phyloP scores from a whole-genome alignment of 305 asterid genomes.

The Fraxinus floribunda region DNA sequence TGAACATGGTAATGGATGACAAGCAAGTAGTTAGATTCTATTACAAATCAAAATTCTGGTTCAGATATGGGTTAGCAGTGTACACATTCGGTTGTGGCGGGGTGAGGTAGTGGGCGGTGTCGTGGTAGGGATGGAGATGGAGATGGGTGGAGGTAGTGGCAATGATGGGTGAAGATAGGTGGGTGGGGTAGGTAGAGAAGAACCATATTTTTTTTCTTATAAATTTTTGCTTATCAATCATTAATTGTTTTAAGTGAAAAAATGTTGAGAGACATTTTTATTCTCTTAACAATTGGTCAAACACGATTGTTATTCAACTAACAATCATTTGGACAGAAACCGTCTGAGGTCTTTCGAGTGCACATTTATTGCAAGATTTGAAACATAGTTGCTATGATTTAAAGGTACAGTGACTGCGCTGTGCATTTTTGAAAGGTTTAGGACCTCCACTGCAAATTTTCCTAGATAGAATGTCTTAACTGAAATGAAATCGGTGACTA shows the following conservation, averaged over 20 bases:
- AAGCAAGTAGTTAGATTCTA: background rate
- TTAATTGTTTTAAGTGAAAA: background rate
- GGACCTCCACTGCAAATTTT: background rate
- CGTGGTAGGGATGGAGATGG: background rate
- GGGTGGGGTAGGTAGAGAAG: background rate
- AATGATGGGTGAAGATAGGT: too few species aligned
- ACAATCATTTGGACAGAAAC: background rate
- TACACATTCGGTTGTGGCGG: background rate
- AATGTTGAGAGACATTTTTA: background rate
- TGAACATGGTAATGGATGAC: background rate
- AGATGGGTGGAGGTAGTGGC: background rate
- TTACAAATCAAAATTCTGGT: background rate
- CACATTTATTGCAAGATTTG: background rate
- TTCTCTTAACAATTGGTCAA: background rate
- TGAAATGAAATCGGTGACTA: background rate
- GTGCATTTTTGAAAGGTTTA: background rate
- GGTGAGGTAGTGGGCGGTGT: background rate
- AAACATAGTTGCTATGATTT: background rate
- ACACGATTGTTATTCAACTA: background rate
- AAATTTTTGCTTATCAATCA: background rate
- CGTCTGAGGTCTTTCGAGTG: background rate
- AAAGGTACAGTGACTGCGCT: background rate
- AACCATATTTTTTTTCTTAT: background rate
- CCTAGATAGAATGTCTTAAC: background rate
- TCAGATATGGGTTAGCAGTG: background rate